A percentile compares a stretch with the other conserved stretches of the same genome.
phyloP scores from a whole-genome alignment of 2,329 filamentous ascomycete species.

The Furcasterigmium sp. region DNA sequence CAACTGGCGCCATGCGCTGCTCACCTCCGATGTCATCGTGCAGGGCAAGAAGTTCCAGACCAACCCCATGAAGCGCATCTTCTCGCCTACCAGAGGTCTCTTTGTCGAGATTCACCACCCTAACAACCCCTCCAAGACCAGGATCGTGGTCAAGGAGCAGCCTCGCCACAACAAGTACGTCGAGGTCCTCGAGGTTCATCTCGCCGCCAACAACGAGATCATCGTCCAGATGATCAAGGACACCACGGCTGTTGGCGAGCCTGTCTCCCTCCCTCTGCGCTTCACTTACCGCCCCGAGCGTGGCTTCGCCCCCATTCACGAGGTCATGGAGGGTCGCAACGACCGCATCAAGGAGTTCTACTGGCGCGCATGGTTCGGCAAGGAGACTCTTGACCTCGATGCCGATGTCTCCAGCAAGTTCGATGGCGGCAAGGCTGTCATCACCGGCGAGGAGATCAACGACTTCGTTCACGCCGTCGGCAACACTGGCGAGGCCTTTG shows the following conservation, averaged over 20 bases:
- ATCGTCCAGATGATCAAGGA: conserved; percentile 89
- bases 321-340: conserved; percentile 94
- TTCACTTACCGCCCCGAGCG: conserved; percentile 95
- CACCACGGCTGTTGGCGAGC: conserved; percentile 75
- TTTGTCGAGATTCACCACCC: conserved; percentile 84
- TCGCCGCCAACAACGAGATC: conserved; percentile 73
- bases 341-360: conserved; percentile 99
- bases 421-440: conserved; percentile 79
- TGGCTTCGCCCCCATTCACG: conserved; percentile 94
- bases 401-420: conserved; percentile 82
- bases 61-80: conserved; percentile 89
- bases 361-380: conserved; percentile 95
- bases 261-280: conserved; percentile 76
- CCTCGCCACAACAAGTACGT: conserved; percentile 80
- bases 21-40: conserved; percentile 88
- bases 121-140: conserved; percentile 75
- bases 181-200: conserved; percentile 81
- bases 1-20: conserved; percentile 92
- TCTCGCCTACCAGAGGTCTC: conserved; percentile 79
- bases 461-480: conserved; percentile 99
- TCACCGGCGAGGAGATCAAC: conserved; percentile 90
- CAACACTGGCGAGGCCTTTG: conserved; percentile 95
- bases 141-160: conserved; percentile 83
- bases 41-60: conserved; percentile 97
- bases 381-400: conserved; percentile 78